Base-by-base conservation (phyloP, 192 early-diverging fungal species). In the Gonapodya prolifera region DNA sequence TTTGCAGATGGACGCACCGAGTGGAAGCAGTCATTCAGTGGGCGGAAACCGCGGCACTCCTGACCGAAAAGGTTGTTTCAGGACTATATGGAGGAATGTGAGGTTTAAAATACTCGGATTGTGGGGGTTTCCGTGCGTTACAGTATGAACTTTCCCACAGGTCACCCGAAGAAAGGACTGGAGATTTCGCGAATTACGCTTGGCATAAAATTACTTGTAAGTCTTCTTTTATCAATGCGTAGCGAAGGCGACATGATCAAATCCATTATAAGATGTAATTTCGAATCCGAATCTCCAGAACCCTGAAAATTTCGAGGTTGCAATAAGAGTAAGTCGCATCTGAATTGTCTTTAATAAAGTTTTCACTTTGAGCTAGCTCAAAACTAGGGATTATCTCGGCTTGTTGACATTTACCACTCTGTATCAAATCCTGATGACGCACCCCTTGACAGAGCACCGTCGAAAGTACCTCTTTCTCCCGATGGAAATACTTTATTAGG, bases 401-500 rank as follows among this genome's bases (percentile, higher is more conserved):
- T 86, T 0, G 82, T 86, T 0, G 83, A 86, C 32, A 77, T 77
- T 76, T 86, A 84, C 71, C 81, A 84, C 34, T 30, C 77, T 0
- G 80, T 86, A 33, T 84, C 82, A 31, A 83, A 35, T 1, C 33
- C 61, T 31, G 69, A 74, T 1, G 74, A 77, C n/a, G 33, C 75
- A 16, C 28, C 78, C 2, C 30, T 33, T 17, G 73, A 75, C 73
- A 8, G 69, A n/a, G 34, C 35, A 34, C 70, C 61, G 31, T 1
- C 29, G 31, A 70, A 74, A 35, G 8, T 71, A 45, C 78, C 80
- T 0, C 77, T 81, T 13, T 79, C 83, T 23, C 86, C 90, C 0
- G 84, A 94, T 81, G 92, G 91, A 23, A 94, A 93, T 76, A 92
- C 91, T 0, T 69, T 96, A 2, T 84, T 96, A 70, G 83, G 90